Evolutionary conservation across 345 rosid species (phyloP).

Genomic region (Eucalyptus curtisii): DNA sequence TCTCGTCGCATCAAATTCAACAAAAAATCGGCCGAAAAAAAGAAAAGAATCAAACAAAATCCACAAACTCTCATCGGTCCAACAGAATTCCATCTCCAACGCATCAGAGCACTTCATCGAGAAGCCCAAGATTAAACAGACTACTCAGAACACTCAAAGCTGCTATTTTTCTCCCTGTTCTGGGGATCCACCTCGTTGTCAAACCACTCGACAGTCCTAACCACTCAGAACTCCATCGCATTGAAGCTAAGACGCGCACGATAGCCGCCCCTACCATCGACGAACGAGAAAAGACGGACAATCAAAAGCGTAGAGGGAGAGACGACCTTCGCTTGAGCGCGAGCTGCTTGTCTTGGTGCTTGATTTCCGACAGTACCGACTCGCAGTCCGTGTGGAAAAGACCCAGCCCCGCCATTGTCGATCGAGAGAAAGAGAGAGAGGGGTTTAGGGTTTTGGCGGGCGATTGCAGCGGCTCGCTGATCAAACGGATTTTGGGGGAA

Average conservation of each 20-base stretch:
- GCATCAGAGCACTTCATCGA: background rate
- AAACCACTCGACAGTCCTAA: background rate
- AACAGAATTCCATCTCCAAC: background rate
- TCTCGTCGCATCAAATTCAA: background rate
- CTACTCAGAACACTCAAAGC: background rate
- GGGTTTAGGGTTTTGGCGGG: background rate
- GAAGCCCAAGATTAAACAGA: background rate
- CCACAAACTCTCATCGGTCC: background rate
- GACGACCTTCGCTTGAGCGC: slow-evolving; percentile 64
- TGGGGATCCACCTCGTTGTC: background rate
- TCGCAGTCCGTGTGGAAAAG: slow-evolving; percentile 18
- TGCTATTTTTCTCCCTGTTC: background rate
- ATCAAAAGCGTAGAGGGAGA: background rate
- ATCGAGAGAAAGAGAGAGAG: background rate
- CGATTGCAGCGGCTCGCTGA: background rate
- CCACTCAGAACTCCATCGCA: background rate
- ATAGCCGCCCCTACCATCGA: background rate
- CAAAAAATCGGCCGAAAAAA: background rate
- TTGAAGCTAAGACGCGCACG: background rate
- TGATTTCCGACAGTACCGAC: slow-evolving; percentile 26
- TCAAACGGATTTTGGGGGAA: background rate
- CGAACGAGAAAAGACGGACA: background rate
- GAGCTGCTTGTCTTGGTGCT: slow-evolving; percentile 34
- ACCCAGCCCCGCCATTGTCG: background rate
- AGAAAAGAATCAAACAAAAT: background rate